These are phyloP conservation scores for Boletus sp. DNA, from an alignment of 1,284 basidiomycete species.

Conservation along the genomic window DNA sequence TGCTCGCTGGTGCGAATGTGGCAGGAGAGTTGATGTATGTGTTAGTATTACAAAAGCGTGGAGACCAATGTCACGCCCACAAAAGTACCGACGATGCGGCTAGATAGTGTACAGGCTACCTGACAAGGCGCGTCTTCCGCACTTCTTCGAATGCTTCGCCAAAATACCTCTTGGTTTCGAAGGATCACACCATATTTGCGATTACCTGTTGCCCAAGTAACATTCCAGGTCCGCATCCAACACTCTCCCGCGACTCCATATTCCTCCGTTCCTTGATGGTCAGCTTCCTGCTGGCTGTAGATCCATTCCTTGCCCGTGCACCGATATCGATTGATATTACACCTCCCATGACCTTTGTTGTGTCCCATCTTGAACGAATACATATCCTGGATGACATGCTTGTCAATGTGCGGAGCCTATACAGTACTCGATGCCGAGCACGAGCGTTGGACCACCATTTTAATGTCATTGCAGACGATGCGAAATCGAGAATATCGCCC, in stretches of 20 bases:
- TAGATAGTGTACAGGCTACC: not conserved
- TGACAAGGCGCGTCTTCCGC: constrained; percentile 26
- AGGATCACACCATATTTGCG: constrained; percentile 55
- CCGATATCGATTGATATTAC: constrained; percentile 65
- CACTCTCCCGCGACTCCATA: constrained; percentile 44
- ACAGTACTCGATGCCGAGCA: not conserved
- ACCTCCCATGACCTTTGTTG: constrained; percentile 59
- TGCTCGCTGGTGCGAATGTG: constrained; percentile 6
- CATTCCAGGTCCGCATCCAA: constrained; percentile 46
- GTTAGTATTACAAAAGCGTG: constrained; percentile 13
- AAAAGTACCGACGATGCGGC: constrained; percentile 3
- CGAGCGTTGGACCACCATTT: constrained; percentile 65
- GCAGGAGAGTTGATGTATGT: constrained; percentile 14
- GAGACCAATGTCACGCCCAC: not conserved
- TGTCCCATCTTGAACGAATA: constrained; percentile 75
- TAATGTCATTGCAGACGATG: constrained; percentile 60
- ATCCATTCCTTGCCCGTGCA: constrained; percentile 47
- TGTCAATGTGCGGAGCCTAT: constrained; percentile 2
- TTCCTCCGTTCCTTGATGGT: constrained; percentile 47
- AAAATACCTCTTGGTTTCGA: constrained; percentile 57
- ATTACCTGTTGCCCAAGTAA: constrained; percentile 50
- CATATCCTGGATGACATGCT: constrained; percentile 46
- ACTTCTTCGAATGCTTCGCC: constrained; percentile 29
- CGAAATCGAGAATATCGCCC: constrained; percentile 48
- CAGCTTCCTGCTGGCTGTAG: constrained; percentile 54